phyloP scores from a whole-genome alignment of 1,284 basidiomycete species.

The Ustilago cynodontis region DNA sequence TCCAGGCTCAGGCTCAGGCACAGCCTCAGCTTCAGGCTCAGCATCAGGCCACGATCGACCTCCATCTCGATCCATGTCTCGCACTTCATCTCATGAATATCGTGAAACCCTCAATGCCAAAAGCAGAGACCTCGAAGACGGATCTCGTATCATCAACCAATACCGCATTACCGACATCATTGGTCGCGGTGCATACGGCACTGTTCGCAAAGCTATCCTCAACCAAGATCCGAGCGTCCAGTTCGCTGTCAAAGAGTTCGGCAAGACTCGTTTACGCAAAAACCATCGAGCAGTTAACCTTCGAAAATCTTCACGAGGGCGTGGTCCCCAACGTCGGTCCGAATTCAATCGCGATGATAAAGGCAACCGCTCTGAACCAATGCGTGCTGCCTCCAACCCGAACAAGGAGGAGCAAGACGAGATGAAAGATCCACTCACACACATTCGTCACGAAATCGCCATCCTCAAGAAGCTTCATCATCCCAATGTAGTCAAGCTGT shows the following conservation, averaged over 20 bases:
- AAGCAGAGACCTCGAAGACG: slow-evolving; percentile 61
- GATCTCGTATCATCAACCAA: slow-evolving; percentile 67
- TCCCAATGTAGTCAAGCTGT: slow-evolving; percentile 72
- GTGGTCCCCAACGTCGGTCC: neutral
- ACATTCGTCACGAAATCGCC: slow-evolving; percentile 66
- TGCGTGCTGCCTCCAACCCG: neutral
- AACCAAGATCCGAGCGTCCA: slow-evolving; percentile 42
- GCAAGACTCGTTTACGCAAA: slow-evolving; percentile 64
- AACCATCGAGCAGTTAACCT: slow-evolving; percentile 46
- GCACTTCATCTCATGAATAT: slow-evolving; percentile 43
- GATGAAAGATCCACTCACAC: slow-evolving; percentile 59
- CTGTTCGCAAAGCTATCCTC: slow-evolving; percentile 59
- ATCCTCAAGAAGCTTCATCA: slow-evolving; percentile 69
- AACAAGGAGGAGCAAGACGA: slow-evolving; percentile 19
- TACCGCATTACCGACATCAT: slow-evolving; percentile 65
- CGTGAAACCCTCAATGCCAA: slow-evolving; percentile 67
- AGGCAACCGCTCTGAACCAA: slow-evolving; percentile 19
- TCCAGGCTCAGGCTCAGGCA: neutral
- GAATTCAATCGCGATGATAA: slow-evolving; percentile 8
- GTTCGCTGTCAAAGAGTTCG: slow-evolving; percentile 67
- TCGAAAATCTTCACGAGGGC: slow-evolving; percentile 21
- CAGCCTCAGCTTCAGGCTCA: neutral
- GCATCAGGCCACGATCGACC: slow-evolving; percentile 18
- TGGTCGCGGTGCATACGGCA: slow-evolving; percentile 64
- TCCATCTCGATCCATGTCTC: slow-evolving; percentile 37